Evolutionary conservation across 2,329 filamentous ascomycete genomes (phyloP).

Genomic region (Scopulariopsis brevicaulis): DNA sequence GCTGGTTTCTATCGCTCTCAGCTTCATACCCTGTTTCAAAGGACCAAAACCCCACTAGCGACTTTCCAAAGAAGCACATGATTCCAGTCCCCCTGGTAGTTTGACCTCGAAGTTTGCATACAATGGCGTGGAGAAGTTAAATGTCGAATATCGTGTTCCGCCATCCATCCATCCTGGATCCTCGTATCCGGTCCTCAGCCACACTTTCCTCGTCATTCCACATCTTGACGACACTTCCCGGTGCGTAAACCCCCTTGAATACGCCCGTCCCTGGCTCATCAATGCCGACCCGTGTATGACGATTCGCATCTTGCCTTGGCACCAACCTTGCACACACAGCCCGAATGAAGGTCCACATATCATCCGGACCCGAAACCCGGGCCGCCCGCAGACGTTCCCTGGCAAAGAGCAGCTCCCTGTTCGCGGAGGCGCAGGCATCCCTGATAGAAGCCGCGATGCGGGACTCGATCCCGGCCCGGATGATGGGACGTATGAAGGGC

Average conservation of each 20-base stretch:
- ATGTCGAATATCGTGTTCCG: slow-evolving; percentile 29
- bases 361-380: slow-evolving; percentile 62
- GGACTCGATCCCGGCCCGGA: slow-evolving; percentile 68
- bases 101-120: too few relatives aligned
- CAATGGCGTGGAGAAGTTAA: neutral
- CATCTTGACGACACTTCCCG: slow-evolving; percentile 79
- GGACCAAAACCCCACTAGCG: too few relatives aligned
- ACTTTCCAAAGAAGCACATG: too few relatives aligned
- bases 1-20: too few relatives aligned
- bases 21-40: too few relatives aligned
- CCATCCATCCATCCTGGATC: slow-evolving; percentile 64
- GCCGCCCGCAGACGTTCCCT: slow-evolving; percentile 79
- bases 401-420: slow-evolving; percentile 79
- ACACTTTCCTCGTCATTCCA: slow-evolving; percentile 70
- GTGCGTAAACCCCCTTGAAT: slow-evolving; percentile 78
- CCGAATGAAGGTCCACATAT: slow-evolving; percentile 32
- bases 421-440: slow-evolving; percentile 58
- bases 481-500: slow-evolving; percentile 68
- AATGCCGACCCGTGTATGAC: slow-evolving; percentile 64
- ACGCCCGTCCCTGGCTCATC: slow-evolving; percentile 36
- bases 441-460: slow-evolving; percentile 64
- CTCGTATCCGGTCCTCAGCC: slow-evolving; percentile 64
- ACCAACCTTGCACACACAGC: slow-evolving; percentile 75
- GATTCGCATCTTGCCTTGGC: slow-evolving; percentile 62
- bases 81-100: too few relatives aligned